Conservation (phyloP, 2,329 filamentous ascomycete species). For the Cryoendolithus antarcticus region DNA sequence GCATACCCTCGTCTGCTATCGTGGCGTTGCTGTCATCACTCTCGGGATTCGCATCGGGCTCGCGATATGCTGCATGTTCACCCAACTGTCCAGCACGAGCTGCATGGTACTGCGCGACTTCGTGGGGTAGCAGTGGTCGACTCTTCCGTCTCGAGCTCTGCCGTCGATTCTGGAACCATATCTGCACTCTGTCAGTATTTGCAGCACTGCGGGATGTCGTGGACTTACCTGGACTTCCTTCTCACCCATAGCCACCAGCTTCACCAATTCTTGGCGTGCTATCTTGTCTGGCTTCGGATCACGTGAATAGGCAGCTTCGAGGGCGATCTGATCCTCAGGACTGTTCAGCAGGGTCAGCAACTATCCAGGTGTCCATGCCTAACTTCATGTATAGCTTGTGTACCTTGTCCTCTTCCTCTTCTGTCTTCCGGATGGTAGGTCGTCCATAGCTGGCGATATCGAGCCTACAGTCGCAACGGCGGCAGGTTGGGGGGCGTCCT, state of each 20-base stretch:
- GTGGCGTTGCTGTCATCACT: conserved; percentile 7
- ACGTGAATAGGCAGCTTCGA: conserved; percentile 71
- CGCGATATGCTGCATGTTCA: background rate
- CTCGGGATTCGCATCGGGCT: conserved; percentile 3
- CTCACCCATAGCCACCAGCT: conserved; percentile 76
- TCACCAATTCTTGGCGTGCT: conserved; percentile 71
- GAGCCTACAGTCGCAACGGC: no score
- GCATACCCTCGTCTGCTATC: conserved; percentile 3
- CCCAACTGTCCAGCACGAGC: conserved; percentile 9
- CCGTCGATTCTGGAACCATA: conserved; percentile 94
- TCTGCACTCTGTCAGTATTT: conserved; percentile 43
- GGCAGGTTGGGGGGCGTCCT: no score
- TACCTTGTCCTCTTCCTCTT: conserved; percentile 52
- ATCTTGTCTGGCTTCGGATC: conserved; percentile 89
- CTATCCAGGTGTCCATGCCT: background rate
- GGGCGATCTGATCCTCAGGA: conserved; percentile 74
- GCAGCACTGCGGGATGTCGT: conserved; percentile 4
- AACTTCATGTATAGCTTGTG: conserved; percentile 6
- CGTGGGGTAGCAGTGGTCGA: conserved; percentile 66
- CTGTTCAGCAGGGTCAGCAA: conserved; percentile 32
- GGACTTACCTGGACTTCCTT: conserved; percentile 84
- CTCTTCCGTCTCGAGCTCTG: conserved; percentile 88
- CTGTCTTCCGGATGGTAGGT: conserved; percentile 47
- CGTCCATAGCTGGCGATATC: conserved; percentile 39
- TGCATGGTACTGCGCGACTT: conserved; percentile 41